phyloP scores from a whole-genome alignment of 1,139 yeast species.

The Hemisphaericaspora xylofermentans region DNA sequence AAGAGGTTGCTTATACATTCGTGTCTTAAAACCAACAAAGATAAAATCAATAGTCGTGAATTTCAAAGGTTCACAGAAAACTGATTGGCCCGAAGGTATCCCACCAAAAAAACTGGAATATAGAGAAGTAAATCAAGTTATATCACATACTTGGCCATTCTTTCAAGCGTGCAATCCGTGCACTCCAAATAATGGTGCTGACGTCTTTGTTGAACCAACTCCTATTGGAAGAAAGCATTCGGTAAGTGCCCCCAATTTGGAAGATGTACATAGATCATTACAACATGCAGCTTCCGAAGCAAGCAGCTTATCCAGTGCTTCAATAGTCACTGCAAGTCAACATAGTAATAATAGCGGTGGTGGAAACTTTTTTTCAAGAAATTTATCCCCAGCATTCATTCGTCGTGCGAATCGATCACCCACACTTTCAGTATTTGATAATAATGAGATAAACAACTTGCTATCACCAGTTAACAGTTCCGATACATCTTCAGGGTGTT shows the following conservation, averaged over 20 bases:
- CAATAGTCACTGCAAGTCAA: constrained; percentile 20
- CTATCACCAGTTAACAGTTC: constrained; percentile 16
- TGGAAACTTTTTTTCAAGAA: constrained; percentile 28
- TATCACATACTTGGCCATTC: constrained; percentile 91
- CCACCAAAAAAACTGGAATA: constrained; percentile 81
- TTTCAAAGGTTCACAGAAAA: constrained; percentile 72
- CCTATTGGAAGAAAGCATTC: neutral
- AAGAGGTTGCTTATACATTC: constrained; percentile 75
- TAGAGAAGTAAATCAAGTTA: constrained; percentile 61
- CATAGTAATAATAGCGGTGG: constrained; percentile 7
- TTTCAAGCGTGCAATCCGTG: constrained; percentile 38
- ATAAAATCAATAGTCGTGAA: constrained; percentile 65
- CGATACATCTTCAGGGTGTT: constrained; percentile 29
- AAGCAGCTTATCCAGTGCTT: neutral
- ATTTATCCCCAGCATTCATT: constrained; percentile 33
- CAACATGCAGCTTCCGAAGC: constrained; percentile 7
- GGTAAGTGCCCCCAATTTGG: constrained; percentile 1
- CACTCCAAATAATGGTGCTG: constrained; percentile 55
- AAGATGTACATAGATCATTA: constrained; percentile 2
- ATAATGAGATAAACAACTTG: constrained; percentile 14
- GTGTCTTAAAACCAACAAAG: constrained; percentile 73
- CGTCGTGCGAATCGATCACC: constrained; percentile 43
- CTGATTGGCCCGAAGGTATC: constrained; percentile 99
- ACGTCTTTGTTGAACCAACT: constrained; percentile 38
- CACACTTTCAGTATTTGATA: constrained; percentile 19